Evolutionary conservation across 2,329 filamentous ascomycete species (phyloP).

Genomic region (Cytospora piceae): DNA sequence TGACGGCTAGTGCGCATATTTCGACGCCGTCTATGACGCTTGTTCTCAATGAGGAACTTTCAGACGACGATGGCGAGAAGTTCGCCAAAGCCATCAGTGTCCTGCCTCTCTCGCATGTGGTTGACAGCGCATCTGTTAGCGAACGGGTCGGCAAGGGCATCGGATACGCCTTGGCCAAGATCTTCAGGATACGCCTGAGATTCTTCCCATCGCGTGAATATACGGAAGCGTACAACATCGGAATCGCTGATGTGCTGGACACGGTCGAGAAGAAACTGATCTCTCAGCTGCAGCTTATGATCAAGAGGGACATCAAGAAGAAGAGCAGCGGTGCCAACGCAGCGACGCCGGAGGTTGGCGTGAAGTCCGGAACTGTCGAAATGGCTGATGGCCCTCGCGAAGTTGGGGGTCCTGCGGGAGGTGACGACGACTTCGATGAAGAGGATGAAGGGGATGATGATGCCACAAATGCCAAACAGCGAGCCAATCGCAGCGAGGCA

Average conservation of each 20-base stretch:
- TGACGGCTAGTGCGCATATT: constrained; percentile 91
- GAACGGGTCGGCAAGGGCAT: constrained; percentile 77
- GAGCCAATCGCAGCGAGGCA: constrained; percentile 76
- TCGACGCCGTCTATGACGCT: constrained; percentile 91
- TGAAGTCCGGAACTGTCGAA: constrained; percentile 57
- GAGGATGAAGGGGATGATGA: constrained; percentile 76
- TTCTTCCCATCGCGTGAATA: constrained; percentile 90
- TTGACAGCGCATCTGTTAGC: constrained; percentile 79
- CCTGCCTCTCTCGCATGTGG: constrained; percentile 79
- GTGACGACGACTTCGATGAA: constrained; percentile 56
- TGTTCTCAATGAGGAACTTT: constrained; percentile 72
- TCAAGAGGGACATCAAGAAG: constrained; percentile 82
- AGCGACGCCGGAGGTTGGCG: constrained; percentile 75
- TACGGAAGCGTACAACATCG: constrained; percentile 81
- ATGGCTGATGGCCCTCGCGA: constrained; percentile 46
- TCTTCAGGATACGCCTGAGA: constrained; percentile 78
- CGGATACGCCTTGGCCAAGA: constrained; percentile 73
- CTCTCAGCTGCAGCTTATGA: constrained; percentile 68
- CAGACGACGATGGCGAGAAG: constrained; percentile 67
- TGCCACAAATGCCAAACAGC: constrained; percentile 73
- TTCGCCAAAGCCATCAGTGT: constrained; percentile 94
- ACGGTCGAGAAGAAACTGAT: constrained; percentile 84
- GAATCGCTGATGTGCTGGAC: constrained; percentile 72
- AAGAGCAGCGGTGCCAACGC: constrained; percentile 67
- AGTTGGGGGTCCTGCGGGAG: constrained; percentile 44